A percentile compares a stretch with the other conserved stretches of the same genome.
Evolutionary conservation across 257 asterid genomes (phyloP).

Genomic region (Phtheirospermum japonicum): DNA sequence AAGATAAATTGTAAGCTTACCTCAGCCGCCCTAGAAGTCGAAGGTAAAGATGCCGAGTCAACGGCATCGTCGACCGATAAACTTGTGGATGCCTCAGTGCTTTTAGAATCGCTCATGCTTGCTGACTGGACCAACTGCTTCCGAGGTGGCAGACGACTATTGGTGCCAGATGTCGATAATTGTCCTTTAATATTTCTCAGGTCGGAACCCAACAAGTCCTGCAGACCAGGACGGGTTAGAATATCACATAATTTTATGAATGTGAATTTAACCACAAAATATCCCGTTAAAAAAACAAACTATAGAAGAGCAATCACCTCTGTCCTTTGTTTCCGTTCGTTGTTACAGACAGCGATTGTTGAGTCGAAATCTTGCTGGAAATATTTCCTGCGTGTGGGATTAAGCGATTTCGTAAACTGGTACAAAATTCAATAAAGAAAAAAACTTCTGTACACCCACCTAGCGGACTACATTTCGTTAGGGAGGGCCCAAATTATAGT

Average conservation of each 20-base stretch:
- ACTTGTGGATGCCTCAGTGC: slow-evolving; percentile 65
- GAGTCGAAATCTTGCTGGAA: slow-evolving; percentile 88
- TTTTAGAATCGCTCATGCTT: slow-evolving; percentile 69
- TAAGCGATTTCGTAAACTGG: slow-evolving; percentile 29
- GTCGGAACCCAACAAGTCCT: slow-evolving; percentile 62
- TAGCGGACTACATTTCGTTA: too few species aligned
- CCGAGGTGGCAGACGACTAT: slow-evolving; percentile 56
- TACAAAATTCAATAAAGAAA: slow-evolving; percentile 19
- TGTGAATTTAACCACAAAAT: too few species aligned
- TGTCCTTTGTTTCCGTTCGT: slow-evolving; percentile 84
- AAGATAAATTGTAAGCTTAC: slow-evolving; percentile 36
- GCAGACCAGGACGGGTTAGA: slow-evolving; percentile 30
- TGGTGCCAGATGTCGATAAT: slow-evolving; percentile 49
- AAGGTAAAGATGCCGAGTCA: slow-evolving; percentile 64
- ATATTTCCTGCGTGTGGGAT: slow-evolving; percentile 55
- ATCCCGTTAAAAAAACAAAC: not conserved
- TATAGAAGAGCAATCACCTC: slow-evolving; percentile 51
- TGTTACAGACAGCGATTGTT: slow-evolving; percentile 78
- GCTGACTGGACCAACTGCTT: slow-evolving; percentile 59
- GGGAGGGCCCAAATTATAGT: too few species aligned
- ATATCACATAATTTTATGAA: too few species aligned
- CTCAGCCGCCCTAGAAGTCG: slow-evolving; percentile 79
- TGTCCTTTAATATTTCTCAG: slow-evolving; percentile 60
- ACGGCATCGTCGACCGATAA: slow-evolving; percentile 66
- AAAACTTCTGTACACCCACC: too few species aligned